Evolutionary conservation across 176 grass and related monocot species (phyloP).

Genomic region (Oryza glaberrima): DNA sequence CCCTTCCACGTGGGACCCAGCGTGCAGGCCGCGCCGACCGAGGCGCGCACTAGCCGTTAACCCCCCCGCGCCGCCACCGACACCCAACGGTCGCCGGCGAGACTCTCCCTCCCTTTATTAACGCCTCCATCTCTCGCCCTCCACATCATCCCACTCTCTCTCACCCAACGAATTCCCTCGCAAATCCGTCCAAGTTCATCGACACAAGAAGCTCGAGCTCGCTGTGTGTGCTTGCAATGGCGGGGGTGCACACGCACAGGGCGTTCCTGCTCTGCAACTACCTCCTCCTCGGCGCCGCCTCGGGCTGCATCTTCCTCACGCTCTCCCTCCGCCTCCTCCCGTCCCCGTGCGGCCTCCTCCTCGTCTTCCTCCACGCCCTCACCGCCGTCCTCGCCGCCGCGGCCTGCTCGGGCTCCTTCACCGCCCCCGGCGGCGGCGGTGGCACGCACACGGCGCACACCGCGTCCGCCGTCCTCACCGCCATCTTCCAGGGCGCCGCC

Average conservation of each 20-base stretch:
- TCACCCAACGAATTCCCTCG: not conserved
- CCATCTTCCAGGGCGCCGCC: slow-evolving; percentile 77
- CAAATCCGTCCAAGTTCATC: not conserved
- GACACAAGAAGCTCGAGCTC: not conserved
- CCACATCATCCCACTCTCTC: not conserved
- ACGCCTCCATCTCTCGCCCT: not conserved
- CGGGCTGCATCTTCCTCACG: slow-evolving; percentile 87
- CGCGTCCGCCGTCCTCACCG: slow-evolving; percentile 62
- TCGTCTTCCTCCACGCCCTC: slow-evolving; percentile 73
- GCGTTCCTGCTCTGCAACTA: slow-evolving; percentile 80
- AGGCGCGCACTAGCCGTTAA: slow-evolving; percentile 29
- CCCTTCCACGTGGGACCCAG: not conserved
- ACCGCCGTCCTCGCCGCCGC: slow-evolving; percentile 63
- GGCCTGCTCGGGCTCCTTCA: slow-evolving; percentile 65
- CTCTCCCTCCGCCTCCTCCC: slow-evolving; percentile 79
- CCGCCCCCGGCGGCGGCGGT: not conserved
- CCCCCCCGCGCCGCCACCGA: not conserved
- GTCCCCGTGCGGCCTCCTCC: slow-evolving; percentile 73
- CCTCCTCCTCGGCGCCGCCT: slow-evolving; percentile 71
- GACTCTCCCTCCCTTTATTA: not conserved
- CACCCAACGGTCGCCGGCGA: slow-evolving; percentile 22
- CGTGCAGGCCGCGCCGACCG: too few species aligned
- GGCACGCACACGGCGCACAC: slow-evolving; percentile 58
- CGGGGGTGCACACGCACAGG: slow-evolving; percentile 48
- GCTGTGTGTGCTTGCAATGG: not conserved